phyloP scores from a whole-genome alignment of 2,329 filamentous ascomycete species.

The Cordyceps fumosorosea region DNA sequence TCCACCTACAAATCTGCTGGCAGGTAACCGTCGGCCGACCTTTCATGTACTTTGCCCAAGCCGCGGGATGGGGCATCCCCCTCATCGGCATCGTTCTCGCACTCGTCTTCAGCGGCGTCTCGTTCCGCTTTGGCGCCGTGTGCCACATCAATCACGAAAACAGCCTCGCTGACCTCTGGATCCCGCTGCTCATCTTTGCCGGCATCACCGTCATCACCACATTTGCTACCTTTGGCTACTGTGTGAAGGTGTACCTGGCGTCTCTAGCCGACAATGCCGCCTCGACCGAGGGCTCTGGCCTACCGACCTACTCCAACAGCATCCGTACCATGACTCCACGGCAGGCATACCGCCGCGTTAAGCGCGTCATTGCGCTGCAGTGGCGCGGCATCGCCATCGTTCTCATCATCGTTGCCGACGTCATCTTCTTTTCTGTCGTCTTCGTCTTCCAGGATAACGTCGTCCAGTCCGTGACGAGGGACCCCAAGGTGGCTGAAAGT shows the following conservation, averaged over 20 bases:
- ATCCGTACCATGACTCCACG: conserved; percentile 71
- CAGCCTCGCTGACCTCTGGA: conserved; percentile 82
- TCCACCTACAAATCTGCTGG: conserved; percentile 98
- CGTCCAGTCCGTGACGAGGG: conserved; percentile 50
- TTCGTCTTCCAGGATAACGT: conserved; percentile 84
- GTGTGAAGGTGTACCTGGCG: conserved; percentile 87
- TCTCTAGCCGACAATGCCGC: conserved; percentile 68
- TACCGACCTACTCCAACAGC: conserved; percentile 67
- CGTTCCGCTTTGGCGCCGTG: conserved; percentile 83
- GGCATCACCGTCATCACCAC: conserved; percentile 73
- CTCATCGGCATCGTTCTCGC: conserved; percentile 67
- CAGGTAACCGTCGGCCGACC: conserved; percentile 79
- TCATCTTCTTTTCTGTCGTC: conserved; percentile 87
- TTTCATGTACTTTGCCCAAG: conserved; percentile 83
- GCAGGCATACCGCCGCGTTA: conserved; percentile 81
- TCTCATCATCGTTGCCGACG: conserved; percentile 80
- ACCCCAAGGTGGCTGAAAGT: conserved; percentile 45
- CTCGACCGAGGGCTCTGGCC: conserved; percentile 62
- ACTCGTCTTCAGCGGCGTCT: conserved; percentile 81
- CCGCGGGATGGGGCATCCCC: conserved; percentile 78
- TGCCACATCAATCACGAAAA: conserved; percentile 93
- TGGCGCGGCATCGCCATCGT: conserved; percentile 92
- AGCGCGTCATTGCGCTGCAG: conserved; percentile 81
- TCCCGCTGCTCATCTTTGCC: conserved; percentile 74
- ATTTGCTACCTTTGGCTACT: conserved; percentile 81